Conservation (phyloP, 495 filamentous ascomycete species). For the Rostrohypoxylon terebratum region DNA sequence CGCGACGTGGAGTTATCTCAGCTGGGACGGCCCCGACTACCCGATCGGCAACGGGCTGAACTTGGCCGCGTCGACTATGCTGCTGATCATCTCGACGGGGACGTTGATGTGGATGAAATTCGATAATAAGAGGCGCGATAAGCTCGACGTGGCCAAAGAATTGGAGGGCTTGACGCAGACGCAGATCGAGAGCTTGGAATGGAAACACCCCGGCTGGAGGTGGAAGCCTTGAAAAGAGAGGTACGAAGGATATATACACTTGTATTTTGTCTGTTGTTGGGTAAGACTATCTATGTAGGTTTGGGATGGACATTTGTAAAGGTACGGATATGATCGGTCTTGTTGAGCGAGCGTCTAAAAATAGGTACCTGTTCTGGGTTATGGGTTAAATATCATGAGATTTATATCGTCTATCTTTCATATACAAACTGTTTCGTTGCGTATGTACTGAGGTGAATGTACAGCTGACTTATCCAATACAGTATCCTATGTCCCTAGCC, state of each 20-base stretch:
- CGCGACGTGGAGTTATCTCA: conserved; percentile 76
- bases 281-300: not conserved
- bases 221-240: conserved; percentile 62
- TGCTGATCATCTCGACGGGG: conserved; percentile 60
- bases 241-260: not conserved
- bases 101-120: conserved; percentile 70
- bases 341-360: not conserved
- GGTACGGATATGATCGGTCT: not conserved
- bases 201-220: conserved; percentile 77
- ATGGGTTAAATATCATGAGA: conserved; percentile 1
- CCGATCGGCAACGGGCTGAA: conserved; percentile 80
- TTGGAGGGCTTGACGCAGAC: conserved; percentile 65
- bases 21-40: conserved; percentile 73
- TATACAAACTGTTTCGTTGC: not conserved
- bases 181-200: conserved; percentile 76
- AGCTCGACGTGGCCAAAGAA: conserved; percentile 64
- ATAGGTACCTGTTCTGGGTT: not conserved
- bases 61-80: conserved; percentile 68
- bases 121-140: conserved; percentile 71
- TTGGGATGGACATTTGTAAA: not conserved
- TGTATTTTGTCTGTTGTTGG: not conserved
- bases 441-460: not conserved
- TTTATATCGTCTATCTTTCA: not conserved
- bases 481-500: no score
- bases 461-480: not conserved